Conservation (phyloP, 2,329 filamentous ascomycete species). For the Fusarium camptoceras region DNA sequence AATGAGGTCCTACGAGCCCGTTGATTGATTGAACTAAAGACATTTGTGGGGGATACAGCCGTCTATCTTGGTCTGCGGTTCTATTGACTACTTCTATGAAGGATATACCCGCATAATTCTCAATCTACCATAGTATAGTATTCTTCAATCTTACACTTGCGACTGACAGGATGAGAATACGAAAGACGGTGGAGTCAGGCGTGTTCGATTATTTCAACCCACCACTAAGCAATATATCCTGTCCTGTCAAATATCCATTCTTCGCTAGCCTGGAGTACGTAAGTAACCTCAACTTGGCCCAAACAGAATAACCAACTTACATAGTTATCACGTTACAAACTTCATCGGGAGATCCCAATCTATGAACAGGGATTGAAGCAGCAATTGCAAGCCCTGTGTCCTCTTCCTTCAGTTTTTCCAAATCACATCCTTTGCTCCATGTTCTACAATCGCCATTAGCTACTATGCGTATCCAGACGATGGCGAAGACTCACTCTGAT, state of each 20-base stretch:
- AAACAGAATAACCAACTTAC: conserved; percentile 36
- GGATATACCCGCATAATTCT: too few species aligned
- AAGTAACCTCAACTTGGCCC: not conserved
- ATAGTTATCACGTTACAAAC: conserved; percentile 51
- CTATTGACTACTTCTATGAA: not conserved
- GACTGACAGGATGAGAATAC: too few species aligned
- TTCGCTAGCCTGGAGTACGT: conserved; percentile 6
- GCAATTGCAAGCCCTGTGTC: conserved; percentile 53
- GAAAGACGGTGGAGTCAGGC: too few species aligned
- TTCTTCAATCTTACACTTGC: too few species aligned
- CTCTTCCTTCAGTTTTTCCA: conserved; percentile 46
- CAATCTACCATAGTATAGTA: too few species aligned
- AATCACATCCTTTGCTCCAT: conserved; percentile 48
- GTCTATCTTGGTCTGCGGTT: not conserved
- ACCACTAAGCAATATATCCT: conserved; percentile 17
- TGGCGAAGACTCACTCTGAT: conserved; percentile 36
- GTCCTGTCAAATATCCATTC: conserved; percentile 27
- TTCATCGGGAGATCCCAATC: conserved; percentile 51
- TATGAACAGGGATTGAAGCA: conserved; percentile 49
- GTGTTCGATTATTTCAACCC: conserved; percentile 16
- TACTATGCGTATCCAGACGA: too few species aligned
- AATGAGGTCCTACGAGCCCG: not conserved
- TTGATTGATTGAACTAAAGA: not conserved
- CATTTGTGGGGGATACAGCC: not conserved
- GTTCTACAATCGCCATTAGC: conserved; percentile 35